phyloP scores from a whole-genome alignment of 371 early-diverging fungal genomes.

The Rhizopus delemar region DNA sequence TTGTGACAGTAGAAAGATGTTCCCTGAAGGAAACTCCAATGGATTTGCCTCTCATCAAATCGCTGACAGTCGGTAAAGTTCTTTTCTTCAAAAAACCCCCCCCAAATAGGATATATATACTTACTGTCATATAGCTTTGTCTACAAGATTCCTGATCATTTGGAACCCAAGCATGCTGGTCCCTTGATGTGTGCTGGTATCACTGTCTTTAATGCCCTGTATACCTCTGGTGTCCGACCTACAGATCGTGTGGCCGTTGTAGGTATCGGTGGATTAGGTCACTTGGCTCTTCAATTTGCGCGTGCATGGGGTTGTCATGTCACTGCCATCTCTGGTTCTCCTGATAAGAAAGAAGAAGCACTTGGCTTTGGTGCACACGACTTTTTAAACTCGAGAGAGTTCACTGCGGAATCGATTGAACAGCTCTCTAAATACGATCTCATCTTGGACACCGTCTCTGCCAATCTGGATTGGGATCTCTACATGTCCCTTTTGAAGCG shows the following conservation, averaged over 20 bases:
- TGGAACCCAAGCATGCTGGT: conserved; percentile 56
- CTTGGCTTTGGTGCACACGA: conserved; percentile 67
- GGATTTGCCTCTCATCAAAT: conserved; percentile 48
- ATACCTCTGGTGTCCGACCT: conserved; percentile 43
- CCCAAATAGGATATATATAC: background rate
- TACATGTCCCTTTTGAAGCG: conserved; percentile 41
- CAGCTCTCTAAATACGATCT: conserved; percentile 45
- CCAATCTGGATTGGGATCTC: conserved; percentile 43
- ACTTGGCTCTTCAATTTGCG: conserved; percentile 70
- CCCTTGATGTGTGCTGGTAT: conserved; percentile 70
- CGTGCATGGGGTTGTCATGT: conserved; percentile 60
- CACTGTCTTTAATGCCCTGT: conserved; percentile 61
- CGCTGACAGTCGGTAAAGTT: conserved; percentile 44
- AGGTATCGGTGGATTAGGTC: conserved; percentile 75
- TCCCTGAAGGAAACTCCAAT: conserved; percentile 50
- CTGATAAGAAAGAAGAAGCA: conserved; percentile 66
- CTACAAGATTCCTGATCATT: conserved; percentile 55
- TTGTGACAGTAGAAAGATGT: conserved; percentile 45
- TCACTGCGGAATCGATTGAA: conserved; percentile 29
- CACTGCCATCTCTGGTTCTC: conserved; percentile 32
- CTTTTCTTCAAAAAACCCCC: no score
- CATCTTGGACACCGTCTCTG: conserved; percentile 51
- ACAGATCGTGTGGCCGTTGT: conserved; percentile 62
- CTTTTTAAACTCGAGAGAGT: conserved; percentile 47
- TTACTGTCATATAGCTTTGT: conserved; percentile 31